Base-by-base conservation (phyloP, 352 stramenopile species). In the Phytophthora meadii region DNA sequence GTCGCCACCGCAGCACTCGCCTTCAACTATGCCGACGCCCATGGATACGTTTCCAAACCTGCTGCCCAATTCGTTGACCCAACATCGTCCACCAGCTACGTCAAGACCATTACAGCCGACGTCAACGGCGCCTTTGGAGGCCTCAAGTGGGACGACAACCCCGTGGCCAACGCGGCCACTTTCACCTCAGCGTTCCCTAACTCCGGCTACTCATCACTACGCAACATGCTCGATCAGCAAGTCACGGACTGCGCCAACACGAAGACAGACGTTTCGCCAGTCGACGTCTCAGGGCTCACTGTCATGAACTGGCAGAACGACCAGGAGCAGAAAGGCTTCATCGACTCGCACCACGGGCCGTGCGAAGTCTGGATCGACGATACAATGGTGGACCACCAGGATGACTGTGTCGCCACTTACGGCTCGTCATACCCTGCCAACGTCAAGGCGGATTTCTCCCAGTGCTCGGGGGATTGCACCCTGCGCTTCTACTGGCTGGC, bases 301-400 rank as follows among this genome's bases (percentile, higher is more conserved):
- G 56, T 61, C 47, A 53, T 88, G 41, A 66, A 72, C 54, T 89
- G 75, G 75, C 70, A 81, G 24, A 88, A 88, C 54, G 63, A 82
- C 48, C 46, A 86, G 47, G 71, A 79, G 47, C 37, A 70, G 15
- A 74, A 71, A 37, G 77, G 79, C 8, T 88, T 88, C 49, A 70
- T 88, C 19, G 72, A 70, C 25, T 83, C 72, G 45, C 79, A 88
- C 64, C 70, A 74, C 24, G 81, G 81, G 15, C 78, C 81, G 34
- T 89, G 81, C 40, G 78, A 89, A 58, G 65, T 79, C 49, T 89
- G 76, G 76, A 82, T 89, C 46, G 69, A 81, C 56, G 65, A 89
- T 57, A 75, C 60, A 2, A 73, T 63, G 62, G 69, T 87, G 25
- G 54, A 75, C 32, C 71, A 82, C 28, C 71, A 84, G 15, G 65